Percentiles rank a stretch among this genome's conserved stretches.
Conservation (phyloP, 805 yeast species). For the Spathaspora sp. region DNA sequence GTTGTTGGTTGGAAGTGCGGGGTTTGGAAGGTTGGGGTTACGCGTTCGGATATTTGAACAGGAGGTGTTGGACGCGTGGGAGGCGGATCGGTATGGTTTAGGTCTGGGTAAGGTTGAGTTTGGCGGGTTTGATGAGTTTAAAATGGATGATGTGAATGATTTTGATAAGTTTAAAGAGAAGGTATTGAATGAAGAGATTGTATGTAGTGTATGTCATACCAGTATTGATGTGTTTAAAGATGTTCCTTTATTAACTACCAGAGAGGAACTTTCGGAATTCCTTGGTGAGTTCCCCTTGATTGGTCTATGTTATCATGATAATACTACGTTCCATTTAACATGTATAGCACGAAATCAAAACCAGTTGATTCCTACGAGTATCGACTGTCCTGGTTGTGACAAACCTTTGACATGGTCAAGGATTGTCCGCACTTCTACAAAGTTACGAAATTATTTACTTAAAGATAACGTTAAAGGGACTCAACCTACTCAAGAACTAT, state of each 20-base stretch:
- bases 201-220: slow-evolving; percentile 29
- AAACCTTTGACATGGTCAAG: slow-evolving; percentile 14
- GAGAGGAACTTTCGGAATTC: slow-evolving; percentile 3
- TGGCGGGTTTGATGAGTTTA: slow-evolving; percentile 6
- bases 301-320: slow-evolving; percentile 24
- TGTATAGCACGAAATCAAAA: slow-evolving; percentile 28
- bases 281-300: slow-evolving; percentile 23
- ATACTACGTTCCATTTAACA: slow-evolving; percentile 36
- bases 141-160: not conserved
- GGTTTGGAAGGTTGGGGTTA: slow-evolving; percentile 45
- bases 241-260: slow-evolving; percentile 3
- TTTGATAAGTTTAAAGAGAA: slow-evolving; percentile 9
- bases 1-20: slow-evolving; percentile 37
- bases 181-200: slow-evolving; percentile 13
- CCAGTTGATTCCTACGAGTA: slow-evolving; percentile 11
- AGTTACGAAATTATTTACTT: slow-evolving; percentile 15
- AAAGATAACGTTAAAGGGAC: slow-evolving; percentile 8
- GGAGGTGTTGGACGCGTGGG: slow-evolving; percentile 29
- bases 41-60: slow-evolving; percentile 43
- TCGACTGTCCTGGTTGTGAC: slow-evolving; percentile 16
- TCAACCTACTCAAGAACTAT: not conserved
- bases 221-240: slow-evolving; percentile 30
- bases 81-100: slow-evolving; percentile 23
- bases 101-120: slow-evolving; percentile 11
- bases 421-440: slow-evolving; percentile 18